Evolutionary conservation across 2,329 filamentous ascomycete genomes (phyloP), one percentile per base, ranked within the genome.

Genomic region (Helminthosporium solani): DNA sequence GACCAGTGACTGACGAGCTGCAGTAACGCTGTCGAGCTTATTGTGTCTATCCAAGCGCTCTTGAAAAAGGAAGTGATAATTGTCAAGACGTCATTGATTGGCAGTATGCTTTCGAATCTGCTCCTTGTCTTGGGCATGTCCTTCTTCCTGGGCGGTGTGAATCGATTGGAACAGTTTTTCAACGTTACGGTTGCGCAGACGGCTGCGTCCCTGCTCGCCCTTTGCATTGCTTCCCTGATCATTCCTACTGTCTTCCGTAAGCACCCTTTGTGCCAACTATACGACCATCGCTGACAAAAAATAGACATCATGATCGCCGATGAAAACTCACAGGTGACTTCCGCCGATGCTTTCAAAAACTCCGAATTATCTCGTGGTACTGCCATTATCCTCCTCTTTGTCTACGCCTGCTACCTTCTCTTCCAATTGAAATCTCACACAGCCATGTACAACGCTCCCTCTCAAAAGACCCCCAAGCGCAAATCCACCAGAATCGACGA

Each of bases 171-270:
- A 66, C 92, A 96, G 68, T 85, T 83, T 69, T 97, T 96, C 80
- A 96, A 96, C 75, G 83, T 87, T 27, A 92, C 88, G 0, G 90
- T 96, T 6, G 91, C 91, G 0, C 90, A 96, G 69, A 96, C 91
- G 0, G 88, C 90, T 3, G 85, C 90, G 12, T 90, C 86, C 61
- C 73, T 95, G 42, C 80, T 95, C 16, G 85, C 88, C 11, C 77
- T 95, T 16, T 85, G 87, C 12, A 87, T 95, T 30, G 86, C 85
- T 40, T 86, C 84, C 60, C 77, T 96, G 56, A 92, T 96, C 56
- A 90, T 96, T 20, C 92, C 92, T 0, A 95, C 90, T 5, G 89
- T 92, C 4, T 96, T 42, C 95, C 54, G 23, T 25, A 25, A 25
- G 23, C n/a, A n/a, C n/a, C n/a, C n/a, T n/a, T n/a, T n/a, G n/a